Percentiles rank a stretch among this genome's conserved stretches.
Conservation (phyloP, 345 rosid species). For the Crucihimalaya himalaica region DNA sequence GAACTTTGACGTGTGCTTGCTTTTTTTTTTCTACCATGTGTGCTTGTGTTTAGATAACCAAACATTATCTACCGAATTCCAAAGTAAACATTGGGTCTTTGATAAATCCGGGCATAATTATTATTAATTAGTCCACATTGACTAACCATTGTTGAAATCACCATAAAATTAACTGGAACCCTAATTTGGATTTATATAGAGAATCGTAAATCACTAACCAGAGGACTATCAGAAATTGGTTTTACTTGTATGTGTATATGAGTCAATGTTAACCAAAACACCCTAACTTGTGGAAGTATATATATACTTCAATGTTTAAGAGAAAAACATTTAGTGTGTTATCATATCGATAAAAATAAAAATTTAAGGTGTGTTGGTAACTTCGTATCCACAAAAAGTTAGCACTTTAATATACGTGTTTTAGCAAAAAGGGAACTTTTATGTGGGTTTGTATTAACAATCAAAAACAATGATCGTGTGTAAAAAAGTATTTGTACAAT, state of each 20-base stretch:
- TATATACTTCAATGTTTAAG: not conserved
- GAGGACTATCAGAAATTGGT: not conserved
- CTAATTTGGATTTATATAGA: not conserved
- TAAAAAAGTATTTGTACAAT: slow-evolving; percentile 22
- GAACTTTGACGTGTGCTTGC: slow-evolving; percentile 22
- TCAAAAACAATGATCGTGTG: slow-evolving; percentile 20
- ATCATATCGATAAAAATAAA: not conserved
- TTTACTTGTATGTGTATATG: not conserved
- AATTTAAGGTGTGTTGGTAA: not conserved
- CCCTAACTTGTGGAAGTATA: not conserved
- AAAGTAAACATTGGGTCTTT: not conserved
- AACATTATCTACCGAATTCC: too few species aligned
- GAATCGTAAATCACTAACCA: not conserved
- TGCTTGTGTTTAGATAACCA: not conserved
- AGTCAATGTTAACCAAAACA: not conserved
- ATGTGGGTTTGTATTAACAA: slow-evolving; percentile 15
- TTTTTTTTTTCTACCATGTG: not conserved
- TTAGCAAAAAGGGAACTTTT: slow-evolving; percentile 14
- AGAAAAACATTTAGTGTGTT: not conserved
- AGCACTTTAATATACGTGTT: not conserved
- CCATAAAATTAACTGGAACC: not conserved
- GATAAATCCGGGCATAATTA: not conserved
- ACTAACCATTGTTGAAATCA: not conserved
- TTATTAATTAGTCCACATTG: not conserved
- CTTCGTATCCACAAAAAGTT: not conserved